Base-by-base conservation (phyloP, 2,329 filamentous ascomycete genomes). In the Nigrospora sphaerica region DNA sequence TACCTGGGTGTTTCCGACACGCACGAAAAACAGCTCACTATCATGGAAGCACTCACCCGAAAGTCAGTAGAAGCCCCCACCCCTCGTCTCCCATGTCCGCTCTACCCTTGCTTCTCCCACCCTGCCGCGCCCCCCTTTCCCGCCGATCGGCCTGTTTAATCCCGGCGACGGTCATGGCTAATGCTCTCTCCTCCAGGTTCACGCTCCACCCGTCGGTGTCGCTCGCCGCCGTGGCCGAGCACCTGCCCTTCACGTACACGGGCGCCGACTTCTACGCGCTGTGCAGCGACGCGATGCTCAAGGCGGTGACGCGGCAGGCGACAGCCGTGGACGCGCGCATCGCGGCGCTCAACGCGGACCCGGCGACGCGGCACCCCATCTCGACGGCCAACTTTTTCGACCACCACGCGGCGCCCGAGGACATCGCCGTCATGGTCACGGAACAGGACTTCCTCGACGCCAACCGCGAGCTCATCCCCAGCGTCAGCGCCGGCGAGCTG, bases 251-350 rank as follows among this genome's bases (percentile, higher is more conserved):
- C 63, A 97, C 92, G 3, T 98, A 96, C 69, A 98, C 93, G 0
- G 93, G 93, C 60, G 93, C 93, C 52, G 93, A 98, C 69, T 85
- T 98, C 61, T 98, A 98, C 67, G 93, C 93, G 1, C 77, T 98
- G 17, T 97, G 92, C 71, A 95, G 90, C 38, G 93, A 98, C 65
- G 90, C 93, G 44, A 98, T 98, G 93, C 85, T 98, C 55, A 97
- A 98, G 66, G 93, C 93, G 17, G 92, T 98, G 48, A 98, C 93
- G 3, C 83, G 93, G 6, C 88, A 95, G 62, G 90, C 93, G 2
- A 78, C 81, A 1, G 75, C 80, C 2, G 91, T 97, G 3, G 93
- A 98, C 62, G 74, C 80, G 43, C 93, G 93, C 65, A 86, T 98
- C 54, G 77, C 78, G 18, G 73, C 75, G 5, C 73, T 95, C 63